Evolutionary conservation across 2,329 filamentous ascomycete genomes (phyloP), one percentile per base, ranked within the genome.

Genomic region (Akanthomyces lecanii): DNA sequence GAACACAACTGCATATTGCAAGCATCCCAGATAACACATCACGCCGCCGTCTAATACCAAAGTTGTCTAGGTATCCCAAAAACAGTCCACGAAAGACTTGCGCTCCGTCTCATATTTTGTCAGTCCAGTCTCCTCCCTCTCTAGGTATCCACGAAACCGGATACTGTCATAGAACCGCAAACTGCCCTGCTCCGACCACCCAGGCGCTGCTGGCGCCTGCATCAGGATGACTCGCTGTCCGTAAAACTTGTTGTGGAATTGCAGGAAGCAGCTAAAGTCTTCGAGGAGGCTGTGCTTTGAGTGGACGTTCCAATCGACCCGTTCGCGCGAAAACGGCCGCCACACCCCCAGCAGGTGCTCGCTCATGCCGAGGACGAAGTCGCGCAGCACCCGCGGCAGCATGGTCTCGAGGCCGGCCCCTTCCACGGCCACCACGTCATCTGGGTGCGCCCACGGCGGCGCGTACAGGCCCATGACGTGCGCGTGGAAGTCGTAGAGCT

Each of bases 251-350:
- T 55, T 33, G 40, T 61, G 50, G n/a, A 52, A 47, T 11, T 12
- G 18, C 33, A 63, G 23, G n/a, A 63, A 58, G n/a, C 36, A 47
- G 52, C 45, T 44, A n/a, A 63, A 57, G n/a, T 63, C 61, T 12
- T 63, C 61, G 36, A 58, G 23, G n/a, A 63, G 58, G 7, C 14
- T n/a, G 8, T 38, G 21, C 38, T 21, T 28, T 8, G 44, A 52
- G 38, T 52, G 25, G 10, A 63, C 36, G 30, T 52, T 52, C 33
- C 38, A 53, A 14, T 28, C n/a, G 2, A 47, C 16, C 16, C 28
- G 44, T 2, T 33, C 25, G 36, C 61, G 53, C 23, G 5, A 28
- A 40, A 63, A 58, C 18, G 61, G 61, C 6, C 21, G 44, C 61
- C 61, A 63, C 44, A 21, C 16, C 7, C 18, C 25, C 16, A 58